Evolutionary conservation across 768 basidiomycete genomes (phyloP).

Genomic region (Hypholoma sublateritium): DNA sequence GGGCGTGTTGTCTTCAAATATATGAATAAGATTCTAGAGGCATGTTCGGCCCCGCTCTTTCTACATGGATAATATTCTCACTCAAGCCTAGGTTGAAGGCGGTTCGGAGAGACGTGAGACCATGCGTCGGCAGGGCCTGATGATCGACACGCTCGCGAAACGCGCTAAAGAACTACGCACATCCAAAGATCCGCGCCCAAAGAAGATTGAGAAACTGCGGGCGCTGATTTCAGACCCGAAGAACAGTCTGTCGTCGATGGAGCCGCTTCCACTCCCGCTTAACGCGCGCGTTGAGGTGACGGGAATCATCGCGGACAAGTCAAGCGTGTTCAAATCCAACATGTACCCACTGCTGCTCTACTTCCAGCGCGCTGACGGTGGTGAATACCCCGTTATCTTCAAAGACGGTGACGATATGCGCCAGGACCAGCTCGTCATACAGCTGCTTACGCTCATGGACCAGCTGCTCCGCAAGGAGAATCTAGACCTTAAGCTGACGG

Average conservation of each 20-base stretch:
- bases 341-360: slow-evolving; percentile 89
- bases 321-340: slow-evolving; percentile 96
- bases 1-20: slow-evolving; percentile 89
- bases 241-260: slow-evolving; percentile 76
- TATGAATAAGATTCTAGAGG: slow-evolving; percentile 86
- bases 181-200: slow-evolving; percentile 91
- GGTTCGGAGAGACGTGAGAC: slow-evolving; percentile 83
- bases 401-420: slow-evolving; percentile 99
- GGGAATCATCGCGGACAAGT: slow-evolving; percentile 89
- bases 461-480: slow-evolving; percentile 91
- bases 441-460: slow-evolving; percentile 99
- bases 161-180: slow-evolving; percentile 85
- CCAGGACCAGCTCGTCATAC: slow-evolving; percentile 97
- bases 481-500: slow-evolving; percentile 86
- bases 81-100: slow-evolving; percentile 52
- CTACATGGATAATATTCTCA: neutral
- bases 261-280: slow-evolving; percentile 84
- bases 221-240: slow-evolving; percentile 82
- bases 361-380: slow-evolving; percentile 82
- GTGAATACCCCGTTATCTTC: slow-evolving; percentile 94
- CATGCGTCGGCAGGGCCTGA: slow-evolving; percentile 88
- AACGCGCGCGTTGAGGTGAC: slow-evolving; percentile 84
- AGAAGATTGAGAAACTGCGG: slow-evolving; percentile 97
- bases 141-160: slow-evolving; percentile 83
- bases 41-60: slow-evolving; percentile 26